Evolutionary conservation across 1,284 basidiomycete genomes (phyloP).

Genomic region (Marasmius sp.): DNA sequence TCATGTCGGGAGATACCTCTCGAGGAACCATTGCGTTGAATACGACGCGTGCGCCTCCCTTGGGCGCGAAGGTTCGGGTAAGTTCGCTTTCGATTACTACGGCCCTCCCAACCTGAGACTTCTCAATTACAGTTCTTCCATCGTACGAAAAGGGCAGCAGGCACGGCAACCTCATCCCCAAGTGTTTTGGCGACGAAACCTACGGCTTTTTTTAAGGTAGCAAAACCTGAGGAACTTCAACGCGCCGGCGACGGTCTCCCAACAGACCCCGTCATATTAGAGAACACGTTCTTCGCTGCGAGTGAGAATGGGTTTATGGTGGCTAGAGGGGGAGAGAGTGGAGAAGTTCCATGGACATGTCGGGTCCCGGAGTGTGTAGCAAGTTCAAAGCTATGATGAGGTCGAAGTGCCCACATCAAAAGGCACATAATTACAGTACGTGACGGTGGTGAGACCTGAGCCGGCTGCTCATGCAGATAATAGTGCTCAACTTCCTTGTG

Average conservation of each 20-base stretch:
- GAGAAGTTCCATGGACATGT: slow-evolving; percentile 29
- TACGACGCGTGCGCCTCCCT: slow-evolving; percentile 50
- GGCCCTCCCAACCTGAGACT: slow-evolving; percentile 5
- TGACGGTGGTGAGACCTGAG: too few relatives aligned
- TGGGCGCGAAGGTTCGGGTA: slow-evolving; percentile 65
- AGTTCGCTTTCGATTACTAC: not conserved
- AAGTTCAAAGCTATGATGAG: not conserved
- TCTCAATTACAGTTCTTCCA: slow-evolving; percentile 18
- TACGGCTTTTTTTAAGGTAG: slow-evolving; percentile 3
- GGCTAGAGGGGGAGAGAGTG: slow-evolving; percentile 15
- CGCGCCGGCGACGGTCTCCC: slow-evolving; percentile 13
- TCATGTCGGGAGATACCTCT: slow-evolving; percentile 79
- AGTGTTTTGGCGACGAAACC: not conserved
- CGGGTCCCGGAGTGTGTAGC: slow-evolving; percentile 53
- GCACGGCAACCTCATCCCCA: slow-evolving; percentile 7
- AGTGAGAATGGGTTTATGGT: slow-evolving; percentile 57
- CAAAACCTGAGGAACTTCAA: slow-evolving; percentile 10
- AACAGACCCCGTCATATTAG: slow-evolving; percentile 20
- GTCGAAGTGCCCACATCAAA: not conserved
- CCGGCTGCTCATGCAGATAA: too few relatives aligned
- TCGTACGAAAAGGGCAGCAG: slow-evolving; percentile 14
- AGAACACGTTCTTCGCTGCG: slow-evolving; percentile 46
- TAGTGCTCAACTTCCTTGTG: too few relatives aligned
- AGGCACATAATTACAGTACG: too few relatives aligned
- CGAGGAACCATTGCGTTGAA: slow-evolving; percentile 76